Evolutionary conservation across 1,284 basidiomycete species (phyloP), one percentile per base, ranked within the genome.

Genomic region (Cryptococcus hybrid): DNA sequence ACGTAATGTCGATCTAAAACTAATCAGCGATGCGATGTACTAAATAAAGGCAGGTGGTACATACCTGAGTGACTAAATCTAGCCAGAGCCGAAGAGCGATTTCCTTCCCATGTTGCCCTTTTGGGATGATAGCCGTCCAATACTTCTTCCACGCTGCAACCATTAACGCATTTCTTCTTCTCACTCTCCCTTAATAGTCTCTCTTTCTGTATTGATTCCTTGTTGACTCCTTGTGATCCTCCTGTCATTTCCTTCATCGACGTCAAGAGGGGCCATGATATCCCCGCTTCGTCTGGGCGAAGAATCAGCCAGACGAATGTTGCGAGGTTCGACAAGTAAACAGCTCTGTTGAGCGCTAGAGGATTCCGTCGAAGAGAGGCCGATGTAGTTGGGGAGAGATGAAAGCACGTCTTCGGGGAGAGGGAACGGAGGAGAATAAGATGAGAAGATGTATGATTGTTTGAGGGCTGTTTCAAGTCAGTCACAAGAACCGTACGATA

Each of bases 1-100:
- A 51, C 9, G 11, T 36, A 11, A 40, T 36, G 24, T 38, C 35
- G 18, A 40, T 39, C 15, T 38, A 24, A 39, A 13, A 15, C 15
- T 9, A 11, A 7, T 30, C 9, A 37, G 39, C 15, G 30, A 5
- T 11, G 5, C 42, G 2, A 36, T 12, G 35, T 15, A 7, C 24
- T 2, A 11, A 9, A 8, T 12, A n/a, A n/a, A 18, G 18, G 18
- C 18, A 18, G 1, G 18, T 18, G 47, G 2, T 0, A 58, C 69
- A 47, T 45, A 72, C 70, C 49, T 68, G 62, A 3, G 69, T 70
- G 4, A 66, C 60, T 40, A 73, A 66, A 30, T 73, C 66, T 3
- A 70, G 52, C 71, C 73, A 74, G 34, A 73, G 35, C 15, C 46
- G 35, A n/a, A 73, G 39, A 5, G 66, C 62, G 12, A 30, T 43